Base-by-base conservation (phyloP, 306 rosid genomes). In the Gastrolobium bilobum region DNA sequence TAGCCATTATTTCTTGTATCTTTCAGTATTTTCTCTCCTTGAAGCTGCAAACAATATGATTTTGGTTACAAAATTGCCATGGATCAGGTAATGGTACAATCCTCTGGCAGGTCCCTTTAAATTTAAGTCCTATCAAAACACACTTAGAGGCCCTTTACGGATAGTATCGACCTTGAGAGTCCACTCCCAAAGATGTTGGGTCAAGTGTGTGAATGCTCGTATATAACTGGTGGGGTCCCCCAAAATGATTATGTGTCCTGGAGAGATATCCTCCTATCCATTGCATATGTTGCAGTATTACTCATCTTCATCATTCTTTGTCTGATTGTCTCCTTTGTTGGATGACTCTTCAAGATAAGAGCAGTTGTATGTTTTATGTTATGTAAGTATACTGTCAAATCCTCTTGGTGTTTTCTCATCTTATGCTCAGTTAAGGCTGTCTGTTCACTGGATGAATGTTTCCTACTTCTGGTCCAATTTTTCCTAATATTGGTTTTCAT, bases 1-100 rank as follows among this genome's bases (percentile, higher is more conserved):
- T 75, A 35, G 76, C 77, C 65, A 42, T 61, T 57, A 13, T 58
- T 83, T 54, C 78, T 73, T 44, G 57, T 37, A 15, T 66, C 31
- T 77, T 43, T 29, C 52, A 3, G 63, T 61, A 38, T 61, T 56
- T 57, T 29, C 68, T 71, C 34, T 84, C 51, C 30, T 43, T 63
- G 30, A 80, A 46, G 64, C 51, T 75, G 50, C 47, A 69, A 30
- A 47, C 43, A 70, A 50, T 30, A 47, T 47, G 38, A 75, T 46
- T 35, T 80, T 64, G 76, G 62, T 76, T 15, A 61, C 46, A 20
- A 61, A 69, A 42, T 47, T 59, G 15, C 35, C 10, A n/a, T 37
- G 38, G 50, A 61, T 56, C 46, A 57, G 43, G 65, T 65, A 43
- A 66, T 53, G 69, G 69, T 58, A 35, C 51, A 34, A 47, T 57